phyloP scores from a whole-genome alignment of 805 yeast species.

The Candida awuae region DNA sequence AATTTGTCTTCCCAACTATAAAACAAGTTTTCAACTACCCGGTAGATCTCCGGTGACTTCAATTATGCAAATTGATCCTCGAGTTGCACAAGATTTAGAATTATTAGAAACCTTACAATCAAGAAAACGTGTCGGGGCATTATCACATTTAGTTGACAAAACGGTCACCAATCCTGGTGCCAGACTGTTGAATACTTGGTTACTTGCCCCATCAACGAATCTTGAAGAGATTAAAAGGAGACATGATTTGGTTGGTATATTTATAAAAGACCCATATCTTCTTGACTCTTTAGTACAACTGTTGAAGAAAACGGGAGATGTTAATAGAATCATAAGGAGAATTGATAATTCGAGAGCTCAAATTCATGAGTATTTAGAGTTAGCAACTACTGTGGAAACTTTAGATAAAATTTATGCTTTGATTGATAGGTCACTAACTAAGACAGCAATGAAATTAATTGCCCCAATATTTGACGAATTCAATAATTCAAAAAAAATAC shows the following conservation, averaged over 20 bases:
- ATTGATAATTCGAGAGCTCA: slow-evolving; percentile 35
- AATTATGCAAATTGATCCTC: slow-evolving; percentile 69
- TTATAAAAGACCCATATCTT: slow-evolving; percentile 27
- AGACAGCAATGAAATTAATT: slow-evolving; percentile 9
- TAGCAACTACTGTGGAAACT: slow-evolving; percentile 22
- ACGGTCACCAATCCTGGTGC: slow-evolving; percentile 82
- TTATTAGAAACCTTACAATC: slow-evolving; percentile 52
- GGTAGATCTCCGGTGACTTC: slow-evolving; percentile 42
- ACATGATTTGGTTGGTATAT: slow-evolving; percentile 41
- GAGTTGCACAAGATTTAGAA: slow-evolving; percentile 73
- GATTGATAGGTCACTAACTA: slow-evolving; percentile 8
- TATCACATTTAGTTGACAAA: slow-evolving; percentile 58
- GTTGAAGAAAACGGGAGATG: slow-evolving; percentile 44
- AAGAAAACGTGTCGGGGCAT: slow-evolving; percentile 54
- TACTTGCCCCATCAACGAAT: slow-evolving; percentile 69
- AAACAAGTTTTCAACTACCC: slow-evolving; percentile 62
- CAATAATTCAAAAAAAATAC: slow-evolving; percentile 9
- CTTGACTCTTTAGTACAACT: slow-evolving; percentile 28
- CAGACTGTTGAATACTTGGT: slow-evolving; percentile 71
- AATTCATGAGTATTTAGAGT: slow-evolving; percentile 23
- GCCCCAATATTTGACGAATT: slow-evolving; percentile 19
- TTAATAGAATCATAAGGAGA: slow-evolving; percentile 52
- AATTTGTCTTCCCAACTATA: slow-evolving; percentile 63
- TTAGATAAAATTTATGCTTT: slow-evolving; percentile 26
- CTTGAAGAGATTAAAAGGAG: slow-evolving; percentile 47